Evolutionary conservation across 495 filamentous ascomycete genomes (phyloP).

Genomic region (Friedmanniomyces simplex): DNA sequence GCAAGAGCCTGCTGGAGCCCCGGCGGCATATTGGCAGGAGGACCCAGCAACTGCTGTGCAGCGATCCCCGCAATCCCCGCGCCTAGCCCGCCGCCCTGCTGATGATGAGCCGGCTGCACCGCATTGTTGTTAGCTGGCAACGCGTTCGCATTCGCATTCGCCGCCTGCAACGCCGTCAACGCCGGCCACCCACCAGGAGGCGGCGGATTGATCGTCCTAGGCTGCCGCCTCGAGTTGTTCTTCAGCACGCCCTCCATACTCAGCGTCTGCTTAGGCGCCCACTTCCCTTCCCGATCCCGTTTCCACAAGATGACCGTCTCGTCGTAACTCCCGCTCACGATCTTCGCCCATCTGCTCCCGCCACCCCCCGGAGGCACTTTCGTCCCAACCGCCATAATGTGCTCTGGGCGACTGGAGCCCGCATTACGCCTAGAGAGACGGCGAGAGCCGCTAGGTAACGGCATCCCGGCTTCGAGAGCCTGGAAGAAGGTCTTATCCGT

Average conservation of each 20-base stretch:
- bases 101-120: background rate
- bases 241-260: background rate
- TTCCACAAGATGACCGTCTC: conserved; percentile 93
- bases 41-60: background rate
- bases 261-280: conserved; percentile 38
- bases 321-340: conserved; percentile 93
- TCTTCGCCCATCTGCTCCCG: conserved; percentile 72
- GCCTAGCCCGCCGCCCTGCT: background rate
- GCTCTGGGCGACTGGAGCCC: conserved; percentile 61
- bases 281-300: conserved; percentile 73
- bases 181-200: background rate
- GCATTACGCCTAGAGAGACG: conserved; percentile 40
- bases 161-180: too few species aligned
- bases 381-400: conserved; percentile 68
- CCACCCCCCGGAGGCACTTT: conserved; percentile 82
- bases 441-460: conserved; percentile 23
- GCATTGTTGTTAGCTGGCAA: background rate
- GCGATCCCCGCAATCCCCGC: background rate
- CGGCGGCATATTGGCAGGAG: background rate
- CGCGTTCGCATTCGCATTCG: background rate
- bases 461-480: conserved; percentile 52
- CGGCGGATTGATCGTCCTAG: conserved; percentile 32
- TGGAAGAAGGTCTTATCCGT: conserved; percentile 61
- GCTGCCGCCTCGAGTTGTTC: background rate
- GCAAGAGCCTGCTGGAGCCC: background rate